Base-by-base conservation (phyloP, 1,139 yeast species). In the Yamadazyma kanchanaburiensis region DNA sequence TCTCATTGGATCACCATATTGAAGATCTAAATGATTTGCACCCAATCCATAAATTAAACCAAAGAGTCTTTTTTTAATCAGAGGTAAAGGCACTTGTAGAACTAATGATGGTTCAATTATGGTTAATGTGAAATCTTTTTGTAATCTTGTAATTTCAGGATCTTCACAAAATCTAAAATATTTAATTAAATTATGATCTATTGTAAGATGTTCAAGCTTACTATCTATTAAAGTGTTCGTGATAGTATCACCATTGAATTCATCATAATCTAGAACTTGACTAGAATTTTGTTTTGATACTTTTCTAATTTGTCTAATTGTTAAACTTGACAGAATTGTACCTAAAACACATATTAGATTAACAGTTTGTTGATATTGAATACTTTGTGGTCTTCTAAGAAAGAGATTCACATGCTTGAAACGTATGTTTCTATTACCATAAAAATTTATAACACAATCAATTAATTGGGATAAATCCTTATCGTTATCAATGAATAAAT, bases 1-100 rank as follows among this genome's bases (percentile, higher is more conserved):
- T 15, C 51, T 53, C 25, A 55, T 44, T 7, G 58, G 54, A 30
- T 58, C 63, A 2, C 65, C 64, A 38, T 56, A 60, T 21, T 48
- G 50, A 23, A 54, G 48, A 15, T 39, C 38, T 4, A 60, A 22
- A 14, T 38, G 39, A 4, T 32, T 38, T 7, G 46, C 40, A 2
- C 38, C 34, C 15, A 48, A 25, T 5, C 21, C 28, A 12, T 32
- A 38, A 6, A 51, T 28, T 15, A 53, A 15, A 7, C 37, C 25
- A 5, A 35, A 42, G 4, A 49, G 21, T 5, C 31, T 38, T 5
- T 34, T 35, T 26, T 45, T 39, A 2, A 39, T 33, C 11, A 26
- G 28, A 3, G 24, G 15, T 1, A 45, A 29, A 8, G 50, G 31
- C 17, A 36, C 36, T 2, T 53, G 53, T 2, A 46, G 36, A 9